phyloP scores from a whole-genome alignment of 345 rosid species.

The Microcos paniculata region DNA sequence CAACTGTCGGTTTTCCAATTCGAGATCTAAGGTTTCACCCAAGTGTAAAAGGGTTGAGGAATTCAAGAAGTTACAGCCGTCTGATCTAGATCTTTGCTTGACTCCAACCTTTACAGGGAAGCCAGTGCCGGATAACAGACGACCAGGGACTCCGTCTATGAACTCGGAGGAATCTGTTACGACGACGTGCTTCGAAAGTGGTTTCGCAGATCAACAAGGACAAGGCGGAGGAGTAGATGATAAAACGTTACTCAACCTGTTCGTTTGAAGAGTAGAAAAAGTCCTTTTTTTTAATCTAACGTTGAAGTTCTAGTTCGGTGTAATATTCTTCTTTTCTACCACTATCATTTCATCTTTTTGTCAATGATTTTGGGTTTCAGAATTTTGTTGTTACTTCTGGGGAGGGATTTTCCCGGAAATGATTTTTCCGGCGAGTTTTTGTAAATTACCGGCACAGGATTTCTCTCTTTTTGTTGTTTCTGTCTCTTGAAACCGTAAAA shows the following conservation, averaged over 20 bases:
- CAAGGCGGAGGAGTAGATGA: slow-evolving; percentile 34
- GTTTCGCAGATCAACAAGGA: slow-evolving; percentile 29
- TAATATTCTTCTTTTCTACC: slow-evolving; percentile 8
- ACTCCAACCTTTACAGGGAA: slow-evolving; percentile 37
- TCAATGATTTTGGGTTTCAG: background rate
- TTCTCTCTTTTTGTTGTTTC: slow-evolving; percentile 31
- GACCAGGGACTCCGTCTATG: slow-evolving; percentile 75
- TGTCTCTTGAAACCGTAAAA: background rate
- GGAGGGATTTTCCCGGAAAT: slow-evolving; percentile 31
- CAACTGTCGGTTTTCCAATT: slow-evolving; percentile 62
- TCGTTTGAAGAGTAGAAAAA: slow-evolving; percentile 35
- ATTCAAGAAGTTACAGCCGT: slow-evolving; percentile 25
- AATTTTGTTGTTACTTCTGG: background rate
- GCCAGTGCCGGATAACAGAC: slow-evolving; percentile 29
- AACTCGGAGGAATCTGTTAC: slow-evolving; percentile 84
- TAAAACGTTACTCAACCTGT: slow-evolving; percentile 42
- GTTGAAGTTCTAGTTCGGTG: slow-evolving; percentile 16
- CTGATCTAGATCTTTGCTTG: slow-evolving; percentile 72
- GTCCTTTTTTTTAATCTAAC: slow-evolving; percentile 20
- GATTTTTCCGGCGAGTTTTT: slow-evolving; percentile 46
- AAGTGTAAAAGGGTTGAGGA: slow-evolving; percentile 51
- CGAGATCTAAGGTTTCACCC: slow-evolving; percentile 56
- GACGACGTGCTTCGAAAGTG: slow-evolving; percentile 64
- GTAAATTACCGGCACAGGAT: slow-evolving; percentile 51
- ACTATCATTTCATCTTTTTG: background rate